Evolutionary conservation across 1,284 basidiomycete species (phyloP).

Genomic region (Cutaneotrichosporon sp.): DNA sequence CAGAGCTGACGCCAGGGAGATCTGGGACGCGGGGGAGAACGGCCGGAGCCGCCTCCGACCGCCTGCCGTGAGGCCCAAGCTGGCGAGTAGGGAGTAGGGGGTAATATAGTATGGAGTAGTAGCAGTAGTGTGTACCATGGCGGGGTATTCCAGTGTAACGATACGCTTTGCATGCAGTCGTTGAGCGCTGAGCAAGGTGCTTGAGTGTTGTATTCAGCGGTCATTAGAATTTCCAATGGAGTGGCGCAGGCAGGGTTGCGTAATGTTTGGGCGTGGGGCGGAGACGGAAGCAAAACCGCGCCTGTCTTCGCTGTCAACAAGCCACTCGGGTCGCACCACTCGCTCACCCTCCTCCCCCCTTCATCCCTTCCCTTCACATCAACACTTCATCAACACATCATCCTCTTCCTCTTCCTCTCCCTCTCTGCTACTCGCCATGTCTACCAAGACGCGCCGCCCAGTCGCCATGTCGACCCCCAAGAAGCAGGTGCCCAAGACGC

Average conservation of each 20-base stretch:
- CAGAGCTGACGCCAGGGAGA: constrained; percentile 30
- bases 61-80: constrained; percentile 8
- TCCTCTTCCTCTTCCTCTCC: no score
- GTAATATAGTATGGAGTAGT: neutral
- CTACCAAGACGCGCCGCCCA: constrained; percentile 30
- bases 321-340: neutral
- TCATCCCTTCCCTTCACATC: neutral
- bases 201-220: no score
- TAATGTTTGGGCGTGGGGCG: neutral
- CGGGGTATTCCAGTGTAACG: neutral
- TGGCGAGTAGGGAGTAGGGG: neutral
- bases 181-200: no score
- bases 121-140: neutral
- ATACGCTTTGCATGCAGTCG: neutral
- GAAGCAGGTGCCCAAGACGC: constrained; percentile 25
- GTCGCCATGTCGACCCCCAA: constrained; percentile 12
- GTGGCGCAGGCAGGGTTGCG: neutral
- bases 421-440: constrained; percentile 5
- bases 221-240: neutral
- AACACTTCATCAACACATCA: neutral
- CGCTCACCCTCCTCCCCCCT: neutral
- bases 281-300: constrained; percentile 8
- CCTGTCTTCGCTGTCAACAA: constrained; percentile 11
- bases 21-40: constrained; percentile 48
- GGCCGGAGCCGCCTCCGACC: constrained; percentile 25